Conservation (phyloP, 192 early-diverging fungal species). For the Coemansia reversa region DNA sequence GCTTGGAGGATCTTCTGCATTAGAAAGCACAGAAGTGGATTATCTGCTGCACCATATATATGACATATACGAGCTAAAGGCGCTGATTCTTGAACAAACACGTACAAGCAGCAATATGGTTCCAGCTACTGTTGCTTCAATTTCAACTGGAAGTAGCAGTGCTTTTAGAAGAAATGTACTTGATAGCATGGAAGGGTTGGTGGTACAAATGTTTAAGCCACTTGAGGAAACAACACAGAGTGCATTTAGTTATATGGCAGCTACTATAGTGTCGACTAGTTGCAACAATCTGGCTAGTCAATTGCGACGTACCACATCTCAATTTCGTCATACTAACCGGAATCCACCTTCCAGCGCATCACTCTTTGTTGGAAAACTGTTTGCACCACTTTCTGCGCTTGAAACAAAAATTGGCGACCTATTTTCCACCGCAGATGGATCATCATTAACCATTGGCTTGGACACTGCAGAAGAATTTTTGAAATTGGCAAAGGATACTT, state of each 20-base stretch:
- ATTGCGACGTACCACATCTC: slow-evolving; percentile 46
- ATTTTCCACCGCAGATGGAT: background rate
- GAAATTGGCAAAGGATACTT: background rate
- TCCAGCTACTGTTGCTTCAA: background rate
- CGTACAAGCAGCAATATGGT: background rate
- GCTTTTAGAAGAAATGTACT: background rate
- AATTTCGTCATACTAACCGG: slow-evolving; percentile 44
- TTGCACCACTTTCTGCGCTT: slow-evolving; percentile 10
- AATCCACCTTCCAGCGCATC: slow-evolving; percentile 28
- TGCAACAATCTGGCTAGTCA: slow-evolving; percentile 32
- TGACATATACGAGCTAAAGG: slow-evolving; percentile 16
- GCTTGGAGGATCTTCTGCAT: background rate
- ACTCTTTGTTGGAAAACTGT: slow-evolving; percentile 24
- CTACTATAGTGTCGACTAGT: slow-evolving; percentile 17
- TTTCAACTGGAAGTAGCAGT: background rate
- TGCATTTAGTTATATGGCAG: slow-evolving; percentile 11
- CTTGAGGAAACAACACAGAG: background rate
- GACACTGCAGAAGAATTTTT: slow-evolving; percentile 1
- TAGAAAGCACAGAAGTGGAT: slow-evolving; percentile 8
- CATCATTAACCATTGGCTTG: background rate
- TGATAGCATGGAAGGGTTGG: slow-evolving; percentile 3
- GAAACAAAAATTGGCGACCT: slow-evolving; percentile 9
- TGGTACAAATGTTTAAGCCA: slow-evolving; percentile 15
- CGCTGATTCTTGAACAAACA: slow-evolving; percentile 3
- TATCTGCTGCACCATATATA: slow-evolving; percentile 25